Evolutionary conservation across 2,329 filamentous ascomycete species (phyloP).

Genomic region (Pestalotiopsis sp.): DNA sequence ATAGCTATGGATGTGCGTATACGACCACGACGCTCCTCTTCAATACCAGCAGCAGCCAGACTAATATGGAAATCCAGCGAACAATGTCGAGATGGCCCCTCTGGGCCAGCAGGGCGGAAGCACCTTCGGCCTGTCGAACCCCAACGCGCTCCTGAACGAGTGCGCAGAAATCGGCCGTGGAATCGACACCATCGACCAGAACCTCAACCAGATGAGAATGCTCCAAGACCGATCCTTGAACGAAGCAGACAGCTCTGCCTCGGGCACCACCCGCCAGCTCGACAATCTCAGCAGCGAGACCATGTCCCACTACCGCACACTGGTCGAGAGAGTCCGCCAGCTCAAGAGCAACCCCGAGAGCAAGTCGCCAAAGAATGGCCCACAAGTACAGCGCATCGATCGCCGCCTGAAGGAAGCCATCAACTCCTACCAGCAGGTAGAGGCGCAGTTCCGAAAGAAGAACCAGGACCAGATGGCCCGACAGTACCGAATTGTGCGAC

Average conservation of each 20-base stretch:
- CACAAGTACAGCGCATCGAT: constrained; percentile 82
- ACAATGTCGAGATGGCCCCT: constrained; percentile 73
- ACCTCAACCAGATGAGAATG: constrained; percentile 71
- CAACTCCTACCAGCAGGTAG: constrained; percentile 77
- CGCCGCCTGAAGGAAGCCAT: constrained; percentile 80
- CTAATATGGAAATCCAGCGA: constrained; percentile 31
- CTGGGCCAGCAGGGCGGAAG: constrained; percentile 54
- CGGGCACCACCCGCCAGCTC: constrained; percentile 68
- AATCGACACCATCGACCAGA: constrained; percentile 73
- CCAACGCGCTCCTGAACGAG: constrained; percentile 82
- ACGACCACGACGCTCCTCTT: neutral
- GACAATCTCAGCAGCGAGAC: constrained; percentile 77
- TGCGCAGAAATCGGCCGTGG: constrained; percentile 79
- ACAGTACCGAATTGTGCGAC: constrained; percentile 87
- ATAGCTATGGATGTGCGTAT: constrained; percentile 44
- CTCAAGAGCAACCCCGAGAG: constrained; percentile 84
- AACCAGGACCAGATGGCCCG: constrained; percentile 83
- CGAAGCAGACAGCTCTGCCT: constrained; percentile 72
- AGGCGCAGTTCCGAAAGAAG: constrained; percentile 78
- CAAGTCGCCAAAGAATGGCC: constrained; percentile 70
- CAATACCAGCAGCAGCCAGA: neutral
- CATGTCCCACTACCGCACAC: constrained; percentile 78
- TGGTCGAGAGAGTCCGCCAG: constrained; percentile 77
- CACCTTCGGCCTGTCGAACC: constrained; percentile 55
- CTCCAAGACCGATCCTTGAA: constrained; percentile 74